These are phyloP conservation scores for Hortaea werneckii DNA, from an alignment of 2,329 filamentous ascomycete genomes.

Conservation along the genomic window DNA sequence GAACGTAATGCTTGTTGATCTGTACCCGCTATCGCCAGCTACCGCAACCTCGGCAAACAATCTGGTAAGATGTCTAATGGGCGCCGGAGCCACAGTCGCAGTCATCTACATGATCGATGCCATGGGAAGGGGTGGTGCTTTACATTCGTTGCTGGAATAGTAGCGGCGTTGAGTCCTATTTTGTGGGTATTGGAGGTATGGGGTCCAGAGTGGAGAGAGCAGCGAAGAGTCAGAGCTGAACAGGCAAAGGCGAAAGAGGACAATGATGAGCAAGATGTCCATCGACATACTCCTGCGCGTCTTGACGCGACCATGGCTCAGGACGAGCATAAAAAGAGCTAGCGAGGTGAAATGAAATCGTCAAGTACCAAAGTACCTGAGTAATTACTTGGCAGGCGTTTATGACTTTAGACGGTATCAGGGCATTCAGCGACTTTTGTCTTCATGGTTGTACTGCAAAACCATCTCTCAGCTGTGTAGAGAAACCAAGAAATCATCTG, in stretches of 20 bases:
- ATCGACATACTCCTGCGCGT: no score
- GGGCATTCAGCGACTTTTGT: no score
- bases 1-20: constrained; percentile 32
- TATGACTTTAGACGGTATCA: no score
- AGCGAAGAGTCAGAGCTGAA: constrained; percentile 7
- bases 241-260: constrained; percentile 1
- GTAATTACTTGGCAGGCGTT: no score
- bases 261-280: not conserved
- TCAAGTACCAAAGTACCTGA: no score
- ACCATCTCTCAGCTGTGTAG: no score
- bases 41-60: constrained; percentile 32
- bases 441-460: no score
- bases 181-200: constrained; percentile 30
- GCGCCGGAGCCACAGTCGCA: constrained; percentile 28
- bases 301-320: no score
- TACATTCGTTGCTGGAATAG: constrained; percentile 34
- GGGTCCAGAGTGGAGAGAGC: constrained; percentile 35
- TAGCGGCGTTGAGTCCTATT: constrained; percentile 30
- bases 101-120: constrained; percentile 33
- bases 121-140: constrained; percentile 37
- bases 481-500: no score
- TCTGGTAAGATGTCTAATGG: constrained; percentile 26
- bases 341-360: no score
- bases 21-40: constrained; percentile 30
- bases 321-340: no score